Conservation (phyloP, 768 basidiomycete genomes). For the Calocera viscosa region DNA sequence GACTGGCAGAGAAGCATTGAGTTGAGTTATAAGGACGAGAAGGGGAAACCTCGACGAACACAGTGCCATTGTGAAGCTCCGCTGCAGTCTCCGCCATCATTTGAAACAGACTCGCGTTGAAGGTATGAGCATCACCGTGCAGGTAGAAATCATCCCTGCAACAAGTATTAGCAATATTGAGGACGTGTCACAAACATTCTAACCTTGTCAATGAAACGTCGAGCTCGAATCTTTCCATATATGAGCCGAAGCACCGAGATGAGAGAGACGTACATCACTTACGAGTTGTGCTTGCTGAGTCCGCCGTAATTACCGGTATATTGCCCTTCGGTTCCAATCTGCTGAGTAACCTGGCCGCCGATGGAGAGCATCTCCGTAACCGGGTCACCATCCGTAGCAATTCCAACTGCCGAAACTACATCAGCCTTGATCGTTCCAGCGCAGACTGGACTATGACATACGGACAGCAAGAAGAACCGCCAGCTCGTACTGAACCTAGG, state of each 20-base stretch:
- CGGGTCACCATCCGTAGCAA: background rate
- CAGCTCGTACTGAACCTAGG: background rate
- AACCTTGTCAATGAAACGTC: background rate
- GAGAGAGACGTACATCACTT: background rate
- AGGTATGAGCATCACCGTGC: background rate
- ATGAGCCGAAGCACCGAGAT: background rate
- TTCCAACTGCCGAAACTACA: background rate
- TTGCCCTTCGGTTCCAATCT: background rate
- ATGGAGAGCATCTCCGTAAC: slow-evolving; percentile 6
- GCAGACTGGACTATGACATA: background rate
- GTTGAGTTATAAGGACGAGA: background rate
- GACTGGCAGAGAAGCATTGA: background rate
- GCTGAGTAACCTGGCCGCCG: background rate
- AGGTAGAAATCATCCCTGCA: slow-evolving; percentile 1
- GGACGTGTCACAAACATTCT: background rate
- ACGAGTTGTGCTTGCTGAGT: background rate
- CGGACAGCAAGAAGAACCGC: slow-evolving; percentile 1
- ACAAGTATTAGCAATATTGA: background rate
- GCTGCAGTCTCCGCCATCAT: slow-evolving; percentile 6
- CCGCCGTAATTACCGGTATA: background rate
- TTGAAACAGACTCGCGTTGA: background rate
- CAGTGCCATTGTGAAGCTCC: background rate
- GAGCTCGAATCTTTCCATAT: background rate
- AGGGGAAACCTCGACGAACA: background rate
- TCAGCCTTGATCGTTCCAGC: background rate